Evolutionary conservation across 176 grass and related monocot genomes (phyloP), one percentile per base, ranked within the genome.

Genomic region (Oryza longistaminata): DNA sequence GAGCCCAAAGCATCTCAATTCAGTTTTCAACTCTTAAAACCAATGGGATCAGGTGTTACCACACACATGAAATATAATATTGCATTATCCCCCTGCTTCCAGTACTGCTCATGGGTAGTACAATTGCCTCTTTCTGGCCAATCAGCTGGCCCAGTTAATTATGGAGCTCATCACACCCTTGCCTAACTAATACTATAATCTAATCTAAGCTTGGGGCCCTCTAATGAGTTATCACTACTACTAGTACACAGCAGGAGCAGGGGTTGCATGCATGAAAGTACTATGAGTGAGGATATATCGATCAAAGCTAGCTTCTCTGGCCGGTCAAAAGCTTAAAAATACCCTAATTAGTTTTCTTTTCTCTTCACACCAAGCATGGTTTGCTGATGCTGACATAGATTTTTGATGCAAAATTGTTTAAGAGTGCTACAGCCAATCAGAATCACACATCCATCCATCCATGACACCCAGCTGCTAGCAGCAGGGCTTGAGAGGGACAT

Each of bases 401-500:
- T 66, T 75, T 85, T 85, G 17, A 61, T 48, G 40, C 14, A 5
- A 66, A 82, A 25, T 13, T 76, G 53, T 62, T 81, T 77, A 68
- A 83, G 60, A 39, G 2, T 21, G 48, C 33, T 48, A 42, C 19
- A 43, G 25, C 67, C 73, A 73, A 55, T 53, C 33, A 26, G 29
- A 34, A 73, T 72, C 64, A 58, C 64, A 14, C 71, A 9, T 66
- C 22, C 74, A 81, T 49, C 33, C 77, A 55, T 21, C 34, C 34
- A 35, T 35, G 35, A 88, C 68, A 64, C 77, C 39, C 70, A 77
- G 13, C 70, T 64, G 10, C 70, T 64, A 77, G 7, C 70, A 66
- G 48, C 53, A 58, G 65, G 69, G 7, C 53, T 58, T 89, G 92
- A 97, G 80, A 89, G 77, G 49, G 90, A 97, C 92, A 87, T 87